Evolutionary conservation across 805 yeast species (phyloP).

Genomic region (Tetrapisispora nanseiensis): DNA sequence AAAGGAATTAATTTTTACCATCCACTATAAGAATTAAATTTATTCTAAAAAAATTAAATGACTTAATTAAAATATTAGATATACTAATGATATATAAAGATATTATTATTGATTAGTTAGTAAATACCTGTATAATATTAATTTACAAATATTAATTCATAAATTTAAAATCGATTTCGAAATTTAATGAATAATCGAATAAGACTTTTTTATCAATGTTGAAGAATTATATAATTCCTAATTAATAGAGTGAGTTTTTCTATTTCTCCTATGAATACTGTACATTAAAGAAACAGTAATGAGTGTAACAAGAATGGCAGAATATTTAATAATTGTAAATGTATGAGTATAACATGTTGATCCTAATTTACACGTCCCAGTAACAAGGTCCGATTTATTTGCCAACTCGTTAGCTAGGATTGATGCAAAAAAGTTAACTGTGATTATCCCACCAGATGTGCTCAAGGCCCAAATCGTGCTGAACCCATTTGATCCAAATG

Average conservation of each 20-base stretch:
- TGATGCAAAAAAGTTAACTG: constrained; percentile 44
- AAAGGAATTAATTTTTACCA: not conserved
- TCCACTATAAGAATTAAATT: not conserved
- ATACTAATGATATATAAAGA: not conserved
- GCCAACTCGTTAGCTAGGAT: constrained; percentile 49
- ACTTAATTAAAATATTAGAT: not conserved
- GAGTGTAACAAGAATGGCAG: not conserved
- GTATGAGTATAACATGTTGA: constrained; percentile 39
- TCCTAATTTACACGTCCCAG: constrained; percentile 37
- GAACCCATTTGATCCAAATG: constrained; percentile 56
- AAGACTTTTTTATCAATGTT: too few species aligned
- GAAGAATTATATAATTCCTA: not conserved
- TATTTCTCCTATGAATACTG: not conserved
- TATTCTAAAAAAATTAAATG: not conserved
- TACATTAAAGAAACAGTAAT: not conserved
- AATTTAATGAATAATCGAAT: not conserved
- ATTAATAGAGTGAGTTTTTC: not conserved
- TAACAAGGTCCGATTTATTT: constrained; percentile 31
- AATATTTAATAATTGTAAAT: constrained; percentile 11
- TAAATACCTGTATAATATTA: constrained; percentile 1
- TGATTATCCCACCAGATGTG: constrained; percentile 58
- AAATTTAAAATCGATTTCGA: not conserved
- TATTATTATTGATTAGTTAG: not conserved
- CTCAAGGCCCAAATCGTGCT: constrained; percentile 70
- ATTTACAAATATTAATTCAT: not conserved